phyloP scores from a whole-genome alignment of 257 asterid species.

The Salvia hispanica region DNA sequence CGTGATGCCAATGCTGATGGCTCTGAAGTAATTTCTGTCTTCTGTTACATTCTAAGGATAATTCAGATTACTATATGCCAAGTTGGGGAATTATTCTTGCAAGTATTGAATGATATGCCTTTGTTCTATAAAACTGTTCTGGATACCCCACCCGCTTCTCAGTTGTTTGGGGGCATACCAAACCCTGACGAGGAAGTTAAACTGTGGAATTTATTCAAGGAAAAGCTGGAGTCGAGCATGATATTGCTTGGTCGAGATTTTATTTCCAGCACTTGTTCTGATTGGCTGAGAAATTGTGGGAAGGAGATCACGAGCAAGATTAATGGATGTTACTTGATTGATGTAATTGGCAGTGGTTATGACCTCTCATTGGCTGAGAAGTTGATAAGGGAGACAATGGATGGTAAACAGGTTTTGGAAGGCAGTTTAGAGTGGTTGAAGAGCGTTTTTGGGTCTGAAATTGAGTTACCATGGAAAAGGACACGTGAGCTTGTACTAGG shows the following conservation, averaged over 20 bases:
- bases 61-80: slow-evolving; percentile 90
- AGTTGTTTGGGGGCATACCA: slow-evolving; percentile 96
- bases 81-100: slow-evolving; percentile 94
- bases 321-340: slow-evolving; percentile 76
- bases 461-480: slow-evolving; percentile 97
- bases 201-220: slow-evolving; percentile 87
- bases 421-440: slow-evolving; percentile 98
- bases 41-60: slow-evolving; percentile 80
- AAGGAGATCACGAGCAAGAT: slow-evolving; percentile 78
- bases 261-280: slow-evolving; percentile 81
- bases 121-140: slow-evolving; percentile 79
- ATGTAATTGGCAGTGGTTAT: slow-evolving; percentile 76
- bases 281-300: slow-evolving; percentile 92
- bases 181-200: slow-evolving; percentile 92
- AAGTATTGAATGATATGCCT: slow-evolving; percentile 88
- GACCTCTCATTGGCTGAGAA: slow-evolving; percentile 93
- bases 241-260: slow-evolving; percentile 65
- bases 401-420: slow-evolving; percentile 82
- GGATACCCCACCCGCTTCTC: slow-evolving; percentile 96
- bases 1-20: slow-evolving; percentile 59
- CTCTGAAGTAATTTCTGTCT: slow-evolving; percentile 76
- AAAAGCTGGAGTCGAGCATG: slow-evolving; percentile 77
- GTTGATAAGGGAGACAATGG: slow-evolving; percentile 90
- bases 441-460: slow-evolving; percentile 96
- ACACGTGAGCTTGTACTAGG: slow-evolving; percentile 94